Evolutionary conservation across 2,329 filamentous ascomycete species (phyloP), one percentile per base, ranked within the genome.

Genomic region (Exophiala spinifera): DNA sequence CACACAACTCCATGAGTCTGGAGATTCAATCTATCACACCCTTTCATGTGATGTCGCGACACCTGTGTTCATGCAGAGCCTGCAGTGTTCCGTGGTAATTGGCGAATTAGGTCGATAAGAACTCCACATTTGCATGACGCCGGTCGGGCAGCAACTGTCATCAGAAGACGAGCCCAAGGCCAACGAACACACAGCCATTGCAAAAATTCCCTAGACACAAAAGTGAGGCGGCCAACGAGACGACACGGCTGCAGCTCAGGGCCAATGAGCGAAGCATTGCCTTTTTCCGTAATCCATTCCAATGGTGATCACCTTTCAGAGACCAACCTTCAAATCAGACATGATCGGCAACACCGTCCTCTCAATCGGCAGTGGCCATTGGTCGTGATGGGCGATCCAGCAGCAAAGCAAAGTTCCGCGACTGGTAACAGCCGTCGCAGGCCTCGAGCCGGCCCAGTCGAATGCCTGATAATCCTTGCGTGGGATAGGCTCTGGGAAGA

Each of bases 141-240:
- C 20, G 33, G 51, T 58, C 53, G 56, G 56, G 56, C 56, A 58
- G 17, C 28, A 55, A 58, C 45, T 40, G 13, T 23, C 11, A 36
- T 49, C 42, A 51, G 43, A 53, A 46, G 36, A 51, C 33, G 13
- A 39, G 34, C 43, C 36, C 37, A 25, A 45, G 48, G 50, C 28
- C 28, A 31, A 34, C 25, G 5, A 42, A n/a, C 43, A 46, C 33
- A 8, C 28, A 31, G 7, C 8, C 28, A 17, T 11, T 19, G 36
- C 51, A 37, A n/a, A 15, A n/a, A 46, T 39, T 10, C 36, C 36
- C 31, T 8, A 36, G 20, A n/a, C 15, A 10, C 13, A 19, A 58
- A 58, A 58, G 56, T 58, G 56, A 58, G 56, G 56, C 56, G 49
- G 33, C 56, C 56, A 55, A 33, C 23, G 49, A 21, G 25, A 34